Conservation (phyloP, 2,329 filamentous ascomycete genomes). For the Sporothrix curviconia region DNA sequence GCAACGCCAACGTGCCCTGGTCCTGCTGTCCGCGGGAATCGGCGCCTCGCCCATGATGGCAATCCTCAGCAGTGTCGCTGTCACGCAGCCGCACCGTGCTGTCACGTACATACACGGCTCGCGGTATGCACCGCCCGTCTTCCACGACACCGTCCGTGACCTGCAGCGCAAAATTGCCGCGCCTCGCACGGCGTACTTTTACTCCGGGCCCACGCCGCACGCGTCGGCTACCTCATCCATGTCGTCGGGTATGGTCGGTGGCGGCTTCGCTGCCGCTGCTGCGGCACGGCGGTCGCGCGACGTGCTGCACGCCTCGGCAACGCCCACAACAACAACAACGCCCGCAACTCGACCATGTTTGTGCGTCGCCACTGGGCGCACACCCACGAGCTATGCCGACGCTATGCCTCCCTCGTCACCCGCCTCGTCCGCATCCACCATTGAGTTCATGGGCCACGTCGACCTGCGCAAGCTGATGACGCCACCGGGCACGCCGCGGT, state of each 20-base stretch:
- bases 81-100: conserved; percentile 39
- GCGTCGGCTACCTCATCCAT: not conserved
- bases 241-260: not conserved
- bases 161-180: conserved; percentile 32
- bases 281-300: not conserved
- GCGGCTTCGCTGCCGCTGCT: not conserved
- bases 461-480: conserved; percentile 39
- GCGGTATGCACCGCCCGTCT: conserved; percentile 43
- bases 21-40: conserved; percentile 56
- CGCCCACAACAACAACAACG: not conserved
- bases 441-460: conserved; percentile 39
- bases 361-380: conserved; percentile 1
- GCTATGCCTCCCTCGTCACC: conserved; percentile 26
- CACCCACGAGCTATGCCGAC: conserved; percentile 16
- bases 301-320: conserved; percentile 9
- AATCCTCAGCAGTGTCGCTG: conserved; percentile 50
- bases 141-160: conserved; percentile 44
- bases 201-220: conserved; percentile 30
- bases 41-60: conserved; percentile 54
- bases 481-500: not conserved
- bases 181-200: conserved; percentile 43
- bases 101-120: conserved; percentile 56
- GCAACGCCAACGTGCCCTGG: conserved; percentile 40
- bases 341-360: not conserved
- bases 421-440: conserved; percentile 28